A percentile compares a stretch with the other conserved stretches of the same genome.
These are phyloP conservation scores for Corchorus olitorius DNA, from an alignment of 345 rosid genomes.

Conservation along the genomic window DNA sequence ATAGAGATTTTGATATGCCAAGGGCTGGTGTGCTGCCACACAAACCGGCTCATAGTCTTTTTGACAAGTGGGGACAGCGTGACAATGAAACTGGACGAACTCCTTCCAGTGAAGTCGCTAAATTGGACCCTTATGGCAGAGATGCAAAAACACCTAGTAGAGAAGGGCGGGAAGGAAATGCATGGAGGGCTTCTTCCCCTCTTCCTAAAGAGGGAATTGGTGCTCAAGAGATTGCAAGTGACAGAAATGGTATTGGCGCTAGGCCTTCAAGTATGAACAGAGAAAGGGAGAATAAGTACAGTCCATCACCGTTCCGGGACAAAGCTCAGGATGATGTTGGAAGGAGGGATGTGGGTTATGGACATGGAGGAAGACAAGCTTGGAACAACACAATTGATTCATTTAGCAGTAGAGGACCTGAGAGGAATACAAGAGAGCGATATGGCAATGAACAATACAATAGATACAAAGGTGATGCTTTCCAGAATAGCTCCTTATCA, in stretches of 20 bases:
- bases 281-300: constrained; percentile 61
- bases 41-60: constrained; percentile 50
- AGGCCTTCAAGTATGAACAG: constrained; percentile 51
- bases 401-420: constrained; percentile 49
- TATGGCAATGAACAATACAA: constrained; percentile 55
- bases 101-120: constrained; percentile 61
- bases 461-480: constrained; percentile 45
- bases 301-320: constrained; percentile 47
- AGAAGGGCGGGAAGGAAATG: constrained; percentile 68
- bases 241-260: constrained; percentile 42
- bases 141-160: constrained; percentile 48
- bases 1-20: constrained; percentile 72
- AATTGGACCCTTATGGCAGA: constrained; percentile 44
- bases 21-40: constrained; percentile 62
- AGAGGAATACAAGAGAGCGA: constrained; percentile 43
- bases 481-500: constrained; percentile 39
- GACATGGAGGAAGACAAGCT: constrained; percentile 61
- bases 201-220: constrained; percentile 45
- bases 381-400: constrained; percentile 55
- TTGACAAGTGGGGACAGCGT: constrained; percentile 61
- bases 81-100: constrained; percentile 63
- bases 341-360: constrained; percentile 60
- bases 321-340: constrained; percentile 49
- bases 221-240: constrained; percentile 47
- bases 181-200: constrained; percentile 71